Percentiles rank a stretch among this genome's conserved stretches.
Conservation (phyloP, 495 filamentous ascomycete genomes). For the Cudoniella acicularis region DNA sequence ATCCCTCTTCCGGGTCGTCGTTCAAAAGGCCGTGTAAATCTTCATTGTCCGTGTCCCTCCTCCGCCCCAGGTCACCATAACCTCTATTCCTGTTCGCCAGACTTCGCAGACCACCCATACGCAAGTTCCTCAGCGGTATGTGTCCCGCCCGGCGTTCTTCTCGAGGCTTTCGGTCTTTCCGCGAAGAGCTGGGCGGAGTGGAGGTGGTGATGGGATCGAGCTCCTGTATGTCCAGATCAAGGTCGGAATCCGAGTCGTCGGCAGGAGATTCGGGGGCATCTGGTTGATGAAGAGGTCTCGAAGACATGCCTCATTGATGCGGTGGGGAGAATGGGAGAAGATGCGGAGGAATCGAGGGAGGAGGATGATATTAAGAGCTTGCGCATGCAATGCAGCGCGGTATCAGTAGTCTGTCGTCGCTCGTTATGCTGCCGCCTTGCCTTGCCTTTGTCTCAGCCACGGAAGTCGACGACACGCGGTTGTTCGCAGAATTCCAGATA, state of each 20-base stretch:
- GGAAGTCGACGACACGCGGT: slow-evolving; percentile 1
- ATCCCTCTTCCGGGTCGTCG: slow-evolving; percentile 39
- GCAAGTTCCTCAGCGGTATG: slow-evolving; percentile 69
- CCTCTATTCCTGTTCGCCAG: slow-evolving; percentile 44
- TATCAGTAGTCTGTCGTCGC: neutral
- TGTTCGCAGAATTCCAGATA: too few species aligned
- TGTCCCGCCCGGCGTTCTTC: slow-evolving; percentile 42
- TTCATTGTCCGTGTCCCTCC: slow-evolving; percentile 49
- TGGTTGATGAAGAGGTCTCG: slow-evolving; percentile 41
- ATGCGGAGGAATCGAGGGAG: neutral
- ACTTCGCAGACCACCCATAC: slow-evolving; percentile 48
- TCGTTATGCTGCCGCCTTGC: slow-evolving; percentile 9
- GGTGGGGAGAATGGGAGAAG: neutral
- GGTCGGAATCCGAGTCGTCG: slow-evolving; percentile 60
- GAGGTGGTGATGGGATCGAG: slow-evolving; percentile 55
- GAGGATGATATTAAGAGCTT: neutral
- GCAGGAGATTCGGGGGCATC: slow-evolving; percentile 41
- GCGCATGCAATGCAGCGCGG: neutral
- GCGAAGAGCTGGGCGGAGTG: slow-evolving; percentile 20
- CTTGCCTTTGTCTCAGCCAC: slow-evolving; percentile 22
- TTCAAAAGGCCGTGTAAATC: slow-evolving; percentile 55
- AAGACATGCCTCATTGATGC: slow-evolving; percentile 48
- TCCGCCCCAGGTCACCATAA: slow-evolving; percentile 57
- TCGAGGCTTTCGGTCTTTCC: slow-evolving; percentile 38
- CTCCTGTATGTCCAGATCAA: slow-evolving; percentile 61